Evolutionary conservation across 192 early-diverging fungal species (phyloP), one percentile per base, ranked within the genome.

Genomic region (Gaertneriomyces sp.): DNA sequence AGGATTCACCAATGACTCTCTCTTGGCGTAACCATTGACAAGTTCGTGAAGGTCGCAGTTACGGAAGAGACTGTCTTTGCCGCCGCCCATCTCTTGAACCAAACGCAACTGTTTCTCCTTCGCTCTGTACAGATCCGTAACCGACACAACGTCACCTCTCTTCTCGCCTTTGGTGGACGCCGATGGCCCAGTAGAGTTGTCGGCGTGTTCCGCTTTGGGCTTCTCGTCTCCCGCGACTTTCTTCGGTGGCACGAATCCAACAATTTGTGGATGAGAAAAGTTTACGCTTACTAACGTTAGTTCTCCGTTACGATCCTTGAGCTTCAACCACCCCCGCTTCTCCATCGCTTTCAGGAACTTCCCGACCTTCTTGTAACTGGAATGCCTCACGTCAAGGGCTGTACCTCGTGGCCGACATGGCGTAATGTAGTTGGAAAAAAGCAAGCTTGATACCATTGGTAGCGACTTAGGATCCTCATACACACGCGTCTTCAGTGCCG

Each of bases 271-370:
- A 65, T 88, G 85, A 10, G 81, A 75, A 70, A 79, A 79, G 65
- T 81, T 84, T n/a, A 91, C 77, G 6, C 80, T 63, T 39, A 76
- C 64, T 9, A 91, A 54, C 47, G 85, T 60, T 6, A 75, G 77
- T 45, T 91, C 90, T 7, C 88, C 85, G 43, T 76, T 75, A 42
- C 81, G 79, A 39, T 93, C 94, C 71, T 95, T 96, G 16, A 90
- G 74, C 71, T 92, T 90, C 33, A 94, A 58, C 10, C 89, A 61
- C 19, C 91, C 94, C 33, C 78, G 76, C 73, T 96, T 96, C 53
- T 96, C 94, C 68, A 88, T 88, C 10, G 77, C 84, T 64, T 94
- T 96, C 58, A 94, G 74, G 71, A 94, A 94, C 72, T 94, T 96
- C 63, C 84, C 79, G 12, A 81, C 61, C 75, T 95, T 94, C 74